Base-by-base conservation (phyloP, 768 basidiomycete species). In the Mycena rebaudengoi region DNA sequence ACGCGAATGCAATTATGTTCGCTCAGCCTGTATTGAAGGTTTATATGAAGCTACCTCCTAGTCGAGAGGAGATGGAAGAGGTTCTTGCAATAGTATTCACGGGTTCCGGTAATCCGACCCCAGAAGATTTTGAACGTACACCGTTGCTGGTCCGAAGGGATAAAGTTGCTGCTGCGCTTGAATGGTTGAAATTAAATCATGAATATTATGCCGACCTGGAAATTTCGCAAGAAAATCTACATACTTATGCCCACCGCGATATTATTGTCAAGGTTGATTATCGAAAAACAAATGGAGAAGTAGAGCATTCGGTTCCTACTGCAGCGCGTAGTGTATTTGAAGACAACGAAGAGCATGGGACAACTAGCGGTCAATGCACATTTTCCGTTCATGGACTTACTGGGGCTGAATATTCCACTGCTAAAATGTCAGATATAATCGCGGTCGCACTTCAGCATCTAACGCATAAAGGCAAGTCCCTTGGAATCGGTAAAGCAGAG, bases 371-470 rank as follows among this genome's bases (percentile, higher is more conserved):
- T 0, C 39, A 62, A 1, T 82, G 80, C 65, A 71, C 79, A 0
- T 81, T 82, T 61, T 69, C 72, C 7, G 79, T 82, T 3, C 78
- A 81, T 71, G 77, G 76, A 0, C n/a, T 82, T 0, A 71, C 71
- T 23, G 76, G 72, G 0, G 66, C 71, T 7, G 62, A 74, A 7
- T 62, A 66, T 7, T 69, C 77, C 46, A 33, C 70, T 0, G 37
- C 70, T 0, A 45, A 64, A 5, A 50, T 55, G 3, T 48, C 71
- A 20, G 71, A 74, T 30, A 65, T 67, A 6, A 62, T 55, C 3
- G 78, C 78, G 0, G 32, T 79, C 8, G 78, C 76, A 1, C 5
- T 75, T 10, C 26, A 66, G 5, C 76, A 78, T 44, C 57, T 78
- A 20, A 49, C 70, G 1, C 58, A 40, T 32, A 55, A 57, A 6